These are phyloP conservation scores for Pezicula neosporulosa DNA, from an alignment of 2,329 filamentous ascomycete species.

Conservation along the genomic window DNA sequence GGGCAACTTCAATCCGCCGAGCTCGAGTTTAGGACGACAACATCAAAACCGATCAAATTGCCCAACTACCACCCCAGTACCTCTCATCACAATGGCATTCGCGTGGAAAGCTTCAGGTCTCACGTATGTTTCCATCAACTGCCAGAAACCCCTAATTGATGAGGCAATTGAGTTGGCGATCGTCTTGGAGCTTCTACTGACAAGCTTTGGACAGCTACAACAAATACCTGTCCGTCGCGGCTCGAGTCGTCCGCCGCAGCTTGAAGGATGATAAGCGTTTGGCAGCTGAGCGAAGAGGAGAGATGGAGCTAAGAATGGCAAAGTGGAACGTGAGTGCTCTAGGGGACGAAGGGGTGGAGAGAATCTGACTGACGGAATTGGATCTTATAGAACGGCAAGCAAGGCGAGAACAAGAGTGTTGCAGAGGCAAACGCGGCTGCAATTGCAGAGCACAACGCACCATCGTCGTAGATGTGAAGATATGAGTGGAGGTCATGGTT, in stretches of 20 bases:
- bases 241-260: constrained; percentile 91
- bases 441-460: constrained; percentile 17
- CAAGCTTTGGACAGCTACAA: constrained; percentile 76
- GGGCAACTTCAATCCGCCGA: constrained; percentile 9
- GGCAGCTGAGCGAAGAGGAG: constrained; percentile 81
- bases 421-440: constrained; percentile 49
- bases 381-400: constrained; percentile 80
- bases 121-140: constrained; percentile 36
- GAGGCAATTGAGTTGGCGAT: constrained; percentile 2
- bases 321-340: constrained; percentile 83
- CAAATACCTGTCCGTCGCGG: constrained; percentile 95
- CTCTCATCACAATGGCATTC: constrained; percentile 67
- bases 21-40: constrained; percentile 11
- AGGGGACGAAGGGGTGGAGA: constrained; percentile 10
- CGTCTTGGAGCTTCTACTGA: constrained; percentile 17
- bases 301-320: constrained; percentile 84
- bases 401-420: constrained; percentile 78
- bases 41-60: constrained; percentile 12
- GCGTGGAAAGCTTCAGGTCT: constrained; percentile 98
- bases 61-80: constrained; percentile 14
- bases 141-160: constrained; percentile 16
- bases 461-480: constrained; percentile 16
- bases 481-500: not conserved
- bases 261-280: constrained; percentile 94
- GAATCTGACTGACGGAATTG: constrained; percentile 13